These are phyloP conservation scores for Neurospora sp. DNA, from an alignment of 495 filamentous ascomycete genomes.

Conservation along the genomic window DNA sequence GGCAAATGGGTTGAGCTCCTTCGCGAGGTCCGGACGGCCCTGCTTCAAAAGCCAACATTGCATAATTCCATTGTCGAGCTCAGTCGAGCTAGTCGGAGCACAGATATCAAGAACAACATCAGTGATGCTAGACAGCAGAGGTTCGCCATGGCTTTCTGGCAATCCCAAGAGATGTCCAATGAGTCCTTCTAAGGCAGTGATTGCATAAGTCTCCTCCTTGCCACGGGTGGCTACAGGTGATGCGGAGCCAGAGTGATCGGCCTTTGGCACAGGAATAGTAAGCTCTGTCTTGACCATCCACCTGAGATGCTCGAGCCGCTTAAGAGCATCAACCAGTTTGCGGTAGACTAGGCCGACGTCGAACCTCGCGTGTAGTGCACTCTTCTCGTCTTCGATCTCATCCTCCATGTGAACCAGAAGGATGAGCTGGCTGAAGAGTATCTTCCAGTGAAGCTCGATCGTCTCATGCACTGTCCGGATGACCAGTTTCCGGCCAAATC, in stretches of 20 bases:
- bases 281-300: conserved; percentile 65
- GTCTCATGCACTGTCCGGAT: conserved; percentile 72
- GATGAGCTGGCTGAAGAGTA: conserved; percentile 74
- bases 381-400: conserved; percentile 57
- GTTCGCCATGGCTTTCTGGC: conserved; percentile 22
- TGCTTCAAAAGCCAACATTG: conserved; percentile 64
- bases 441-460: conserved; percentile 52
- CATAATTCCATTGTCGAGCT: conserved; percentile 41
- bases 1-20: conserved; percentile 63
- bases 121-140: conserved; percentile 37
- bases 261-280: conserved; percentile 27
- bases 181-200: conserved; percentile 42
- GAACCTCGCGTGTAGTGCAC: conserved; percentile 45
- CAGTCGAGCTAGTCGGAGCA: conserved; percentile 38
- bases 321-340: conserved; percentile 54
- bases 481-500: conserved; percentile 62
- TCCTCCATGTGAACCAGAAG: conserved; percentile 73
- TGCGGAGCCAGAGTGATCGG: conserved; percentile 19
- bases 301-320: conserved; percentile 63
- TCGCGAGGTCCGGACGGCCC: conserved; percentile 60
- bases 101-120: conserved; percentile 48
- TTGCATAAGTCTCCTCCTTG: conserved; percentile 27
- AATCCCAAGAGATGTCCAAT: conserved; percentile 41
- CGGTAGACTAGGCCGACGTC: conserved; percentile 59
- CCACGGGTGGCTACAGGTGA: conserved; percentile 20